phyloP scores from a whole-genome alignment of 1,139 yeast species.

The Suhomyces maxii region DNA sequence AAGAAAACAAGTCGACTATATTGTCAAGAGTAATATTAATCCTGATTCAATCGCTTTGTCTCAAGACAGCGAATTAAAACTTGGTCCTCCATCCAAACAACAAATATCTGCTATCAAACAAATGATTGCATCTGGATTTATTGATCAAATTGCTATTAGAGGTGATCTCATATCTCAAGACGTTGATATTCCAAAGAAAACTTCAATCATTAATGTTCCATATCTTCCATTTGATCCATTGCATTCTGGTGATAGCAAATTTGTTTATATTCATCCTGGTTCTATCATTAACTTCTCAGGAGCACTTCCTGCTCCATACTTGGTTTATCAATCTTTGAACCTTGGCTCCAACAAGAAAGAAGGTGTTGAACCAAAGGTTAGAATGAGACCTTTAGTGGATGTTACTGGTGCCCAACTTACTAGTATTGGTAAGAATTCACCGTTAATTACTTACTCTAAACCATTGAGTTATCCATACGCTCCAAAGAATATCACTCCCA shows the following conservation, averaged over 20 bases:
- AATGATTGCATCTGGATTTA: conserved; percentile 88
- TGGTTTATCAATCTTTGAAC: conserved; percentile 69
- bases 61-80: conserved; percentile 45
- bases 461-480: conserved; percentile 92
- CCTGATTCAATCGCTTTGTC: conserved; percentile 56
- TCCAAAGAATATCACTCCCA: conserved; percentile 63
- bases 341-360: conserved; percentile 41
- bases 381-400: conserved; percentile 78
- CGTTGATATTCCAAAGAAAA: conserved; percentile 54
- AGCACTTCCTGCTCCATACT: conserved; percentile 68
- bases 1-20: conserved; percentile 72
- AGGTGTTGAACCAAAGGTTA: conserved; percentile 42
- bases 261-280: conserved; percentile 70
- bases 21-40: conserved; percentile 65
- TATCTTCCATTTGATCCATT: conserved; percentile 68
- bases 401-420: conserved; percentile 73
- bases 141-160: conserved; percentile 86
- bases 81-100: conserved; percentile 64
- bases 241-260: conserved; percentile 4
- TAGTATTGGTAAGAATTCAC: conserved; percentile 72
- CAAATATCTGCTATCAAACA: conserved; percentile 85
- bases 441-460: conserved; percentile 79
- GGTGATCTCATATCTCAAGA: conserved; percentile 76
- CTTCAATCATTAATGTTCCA: conserved; percentile 65
- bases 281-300: conserved; percentile 60